These are phyloP conservation scores for Fonsecaea pedrosoi DNA, from an alignment of 2,329 filamentous ascomycete species.

Conservation along the genomic window DNA sequence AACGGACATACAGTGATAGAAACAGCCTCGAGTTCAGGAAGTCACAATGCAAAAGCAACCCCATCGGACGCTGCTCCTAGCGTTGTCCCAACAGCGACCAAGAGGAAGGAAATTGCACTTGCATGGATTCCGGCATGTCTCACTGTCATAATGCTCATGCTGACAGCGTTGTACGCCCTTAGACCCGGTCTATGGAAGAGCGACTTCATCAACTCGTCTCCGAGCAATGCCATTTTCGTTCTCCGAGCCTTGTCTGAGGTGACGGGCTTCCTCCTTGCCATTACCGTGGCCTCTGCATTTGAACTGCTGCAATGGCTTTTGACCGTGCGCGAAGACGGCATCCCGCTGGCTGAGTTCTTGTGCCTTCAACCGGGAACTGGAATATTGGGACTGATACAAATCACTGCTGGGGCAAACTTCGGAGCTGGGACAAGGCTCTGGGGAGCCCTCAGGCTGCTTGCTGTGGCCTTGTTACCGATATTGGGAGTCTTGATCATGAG, in stretches of 20 bases:
- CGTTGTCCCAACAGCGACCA: neutral
- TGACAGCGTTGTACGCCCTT: slow-evolving; percentile 3
- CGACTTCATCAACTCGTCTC: slow-evolving; percentile 3
- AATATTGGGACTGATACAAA: neutral
- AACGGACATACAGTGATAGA: neutral
- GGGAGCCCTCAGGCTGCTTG: neutral
- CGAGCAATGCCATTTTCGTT: slow-evolving; percentile 1
- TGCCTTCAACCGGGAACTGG: neutral
- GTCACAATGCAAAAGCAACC: neutral
- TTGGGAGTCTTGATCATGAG: slow-evolving; percentile 4
- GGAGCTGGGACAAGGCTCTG: neutral
- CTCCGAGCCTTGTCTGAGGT: slow-evolving; percentile 1
- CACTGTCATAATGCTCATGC: neutral
- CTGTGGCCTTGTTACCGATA: neutral
- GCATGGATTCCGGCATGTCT: slow-evolving; percentile 4
- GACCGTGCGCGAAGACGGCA: slow-evolving; percentile 1
- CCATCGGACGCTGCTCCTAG: neutral
- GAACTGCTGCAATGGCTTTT: neutral
- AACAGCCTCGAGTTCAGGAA: neutral
- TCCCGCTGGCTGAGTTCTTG: neutral
- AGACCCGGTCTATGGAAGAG: neutral
- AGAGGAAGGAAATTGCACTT: neutral
- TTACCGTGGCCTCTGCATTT: neutral
- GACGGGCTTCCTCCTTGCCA: neutral
- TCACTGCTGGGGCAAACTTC: neutral